A percentile compares a stretch with the other conserved stretches of the same genome.
These are phyloP conservation scores for Kodamaea laetipori DNA, from an alignment of 805 yeast species.

Conservation along the genomic window DNA sequence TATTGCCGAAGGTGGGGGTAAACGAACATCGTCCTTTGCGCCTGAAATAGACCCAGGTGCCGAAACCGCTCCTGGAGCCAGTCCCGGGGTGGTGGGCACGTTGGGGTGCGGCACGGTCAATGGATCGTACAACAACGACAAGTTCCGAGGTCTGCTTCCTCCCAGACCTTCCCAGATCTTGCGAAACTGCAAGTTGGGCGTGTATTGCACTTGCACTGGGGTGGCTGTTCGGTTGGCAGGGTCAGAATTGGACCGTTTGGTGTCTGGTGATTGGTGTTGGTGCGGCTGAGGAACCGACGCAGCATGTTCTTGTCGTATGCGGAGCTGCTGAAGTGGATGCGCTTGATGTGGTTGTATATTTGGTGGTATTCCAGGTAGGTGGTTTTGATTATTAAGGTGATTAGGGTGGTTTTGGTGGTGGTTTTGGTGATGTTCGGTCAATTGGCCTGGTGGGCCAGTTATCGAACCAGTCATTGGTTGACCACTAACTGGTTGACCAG, in stretches of 20 bases:
- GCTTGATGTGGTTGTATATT: slow-evolving; percentile 5
- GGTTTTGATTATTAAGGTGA: slow-evolving; percentile 1
- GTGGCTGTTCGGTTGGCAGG: slow-evolving; percentile 12
- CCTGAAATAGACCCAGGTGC: background rate
- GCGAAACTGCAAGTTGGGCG: slow-evolving; percentile 22
- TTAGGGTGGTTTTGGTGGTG: slow-evolving; percentile 3
- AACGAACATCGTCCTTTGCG: slow-evolving; percentile 1
- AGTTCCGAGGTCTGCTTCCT: slow-evolving; percentile 40
- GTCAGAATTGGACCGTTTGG: slow-evolving; percentile 7
- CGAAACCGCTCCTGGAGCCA: slow-evolving; percentile 30
- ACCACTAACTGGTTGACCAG: slow-evolving; percentile 6
- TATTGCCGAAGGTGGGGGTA: slow-evolving; percentile 14
- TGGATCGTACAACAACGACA: slow-evolving; percentile 53
- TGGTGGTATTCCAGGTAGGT: slow-evolving; percentile 4
- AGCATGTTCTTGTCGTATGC: background rate
- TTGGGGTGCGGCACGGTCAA: slow-evolving; percentile 30
- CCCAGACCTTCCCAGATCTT: slow-evolving; percentile 35
- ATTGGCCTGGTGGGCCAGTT: background rate
- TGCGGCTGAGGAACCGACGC: background rate
- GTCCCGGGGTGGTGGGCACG: slow-evolving; percentile 13
- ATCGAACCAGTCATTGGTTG: background rate
- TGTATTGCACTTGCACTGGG: slow-evolving; percentile 21
- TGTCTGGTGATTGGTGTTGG: slow-evolving; percentile 3
- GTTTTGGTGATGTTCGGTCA: background rate
- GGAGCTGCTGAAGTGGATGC: slow-evolving; percentile 3